Evolutionary conservation across 352 stramenopile species (phyloP).

Genomic region (Phytopythium litorale): DNA sequence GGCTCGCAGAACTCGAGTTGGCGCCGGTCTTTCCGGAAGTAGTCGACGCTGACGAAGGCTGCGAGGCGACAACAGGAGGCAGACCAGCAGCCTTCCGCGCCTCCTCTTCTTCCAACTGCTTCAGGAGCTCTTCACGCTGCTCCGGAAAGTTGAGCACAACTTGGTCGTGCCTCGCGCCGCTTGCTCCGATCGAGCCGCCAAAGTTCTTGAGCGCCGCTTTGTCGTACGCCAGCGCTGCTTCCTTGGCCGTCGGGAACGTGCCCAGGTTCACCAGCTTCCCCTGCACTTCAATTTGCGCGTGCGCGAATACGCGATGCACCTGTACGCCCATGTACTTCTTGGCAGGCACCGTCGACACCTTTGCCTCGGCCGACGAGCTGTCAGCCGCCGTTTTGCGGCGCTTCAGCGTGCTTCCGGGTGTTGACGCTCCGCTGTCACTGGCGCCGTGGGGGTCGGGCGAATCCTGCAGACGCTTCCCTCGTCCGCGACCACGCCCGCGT

Average conservation of each 20-base stretch:
- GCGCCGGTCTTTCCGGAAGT: slow-evolving; percentile 4
- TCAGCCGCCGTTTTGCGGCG: slow-evolving; percentile 21
- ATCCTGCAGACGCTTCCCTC: slow-evolving; percentile 46
- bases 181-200: slow-evolving; percentile 38
- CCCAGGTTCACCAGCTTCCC: slow-evolving; percentile 74
- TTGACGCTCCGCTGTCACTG: slow-evolving; percentile 9
- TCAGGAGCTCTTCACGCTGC: slow-evolving; percentile 47
- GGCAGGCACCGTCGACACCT: slow-evolving; percentile 5
- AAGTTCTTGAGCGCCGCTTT: slow-evolving; percentile 77
- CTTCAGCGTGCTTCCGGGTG: slow-evolving; percentile 14
- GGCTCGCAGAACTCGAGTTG: slow-evolving; percentile 34
- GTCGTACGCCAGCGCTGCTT: slow-evolving; percentile 79
- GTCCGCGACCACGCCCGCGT: slow-evolving; percentile 47
- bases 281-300: slow-evolving; percentile 79
- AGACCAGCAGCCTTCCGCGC: slow-evolving; percentile 39
- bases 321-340: slow-evolving; percentile 76
- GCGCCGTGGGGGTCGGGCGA: slow-evolving; percentile 15
- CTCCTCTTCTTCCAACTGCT: slow-evolving; percentile 61
- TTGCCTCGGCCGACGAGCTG: not conserved
- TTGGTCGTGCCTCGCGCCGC: slow-evolving; percentile 34
- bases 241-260: slow-evolving; percentile 59
- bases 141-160: slow-evolving; percentile 78
- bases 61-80: not conserved
- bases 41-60: slow-evolving; percentile 2
- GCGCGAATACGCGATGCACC: slow-evolving; percentile 64